phyloP scores from a whole-genome alignment of 352 stramenopile species.

The Globisporangium iwayamae region DNA sequence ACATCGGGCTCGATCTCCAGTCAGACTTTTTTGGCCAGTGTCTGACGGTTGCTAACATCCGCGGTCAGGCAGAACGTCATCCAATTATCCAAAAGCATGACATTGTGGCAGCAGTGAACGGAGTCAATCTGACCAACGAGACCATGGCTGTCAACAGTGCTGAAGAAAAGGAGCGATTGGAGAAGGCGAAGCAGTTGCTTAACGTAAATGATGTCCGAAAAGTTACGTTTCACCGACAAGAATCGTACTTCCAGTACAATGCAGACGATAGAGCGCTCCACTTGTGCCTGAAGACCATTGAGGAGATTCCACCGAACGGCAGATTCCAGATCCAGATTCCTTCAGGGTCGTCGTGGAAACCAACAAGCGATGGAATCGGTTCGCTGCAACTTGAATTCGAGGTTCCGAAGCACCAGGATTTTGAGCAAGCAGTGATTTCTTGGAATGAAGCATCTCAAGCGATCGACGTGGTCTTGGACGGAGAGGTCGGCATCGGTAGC shows the following conservation, averaged over 20 bases:
- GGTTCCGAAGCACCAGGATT: constrained; percentile 27
- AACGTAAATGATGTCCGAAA: constrained; percentile 23
- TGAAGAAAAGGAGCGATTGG: constrained; percentile 31
- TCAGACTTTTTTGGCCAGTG: constrained; percentile 58
- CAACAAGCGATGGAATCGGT: constrained; percentile 13
- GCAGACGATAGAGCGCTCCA: constrained; percentile 19
- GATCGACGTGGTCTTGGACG: constrained; percentile 34
- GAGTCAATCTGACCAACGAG: constrained; percentile 22
- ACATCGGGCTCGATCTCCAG: constrained; percentile 40
- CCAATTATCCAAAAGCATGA: constrained; percentile 47
- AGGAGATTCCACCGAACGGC: constrained; percentile 28
- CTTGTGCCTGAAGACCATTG: constrained; percentile 35
- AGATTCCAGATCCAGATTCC: constrained; percentile 34
- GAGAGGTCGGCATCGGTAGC: constrained; percentile 25
- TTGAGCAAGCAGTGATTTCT: constrained; percentile 23
- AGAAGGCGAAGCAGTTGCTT: constrained; percentile 25
- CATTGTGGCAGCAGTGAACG: constrained; percentile 49
- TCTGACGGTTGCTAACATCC: constrained; percentile 35
- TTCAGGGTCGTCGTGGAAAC: constrained; percentile 23
- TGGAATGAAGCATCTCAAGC: constrained; percentile 25
- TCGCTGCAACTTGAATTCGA: constrained; percentile 27
- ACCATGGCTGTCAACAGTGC: constrained; percentile 22
- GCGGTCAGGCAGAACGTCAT: constrained; percentile 34
- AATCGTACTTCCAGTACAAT: constrained; percentile 52
- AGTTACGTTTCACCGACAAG: constrained; percentile 47